A percentile compares a stretch with the other conserved stretches of the same genome.
These are phyloP conservation scores for Kappamyces sp. DNA, from an alignment of 192 early-diverging fungal species.

Conservation along the genomic window DNA sequence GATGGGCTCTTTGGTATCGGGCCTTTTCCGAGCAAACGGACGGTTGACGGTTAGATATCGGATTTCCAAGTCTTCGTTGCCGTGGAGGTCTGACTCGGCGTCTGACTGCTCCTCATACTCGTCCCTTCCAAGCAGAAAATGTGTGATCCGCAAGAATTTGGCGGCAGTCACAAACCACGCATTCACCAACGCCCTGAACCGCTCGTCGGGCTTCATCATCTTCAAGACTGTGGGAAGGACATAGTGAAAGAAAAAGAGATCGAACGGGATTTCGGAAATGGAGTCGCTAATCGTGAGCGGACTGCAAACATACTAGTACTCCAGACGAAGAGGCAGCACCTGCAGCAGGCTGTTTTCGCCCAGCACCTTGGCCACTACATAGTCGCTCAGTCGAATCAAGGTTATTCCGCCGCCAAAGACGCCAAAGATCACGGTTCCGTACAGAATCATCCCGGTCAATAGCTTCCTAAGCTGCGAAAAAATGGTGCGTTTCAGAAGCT, in stretches of 20 bases:
- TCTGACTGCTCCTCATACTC: constrained; percentile 70
- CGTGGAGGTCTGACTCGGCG: constrained; percentile 20
- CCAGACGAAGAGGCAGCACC: constrained; percentile 58
- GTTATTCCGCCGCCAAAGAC: constrained; percentile 63
- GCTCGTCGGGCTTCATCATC: constrained; percentile 55
- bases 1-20: not conserved
- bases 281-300: constrained; percentile 43
- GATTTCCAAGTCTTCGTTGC: constrained; percentile 30
- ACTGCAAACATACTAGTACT: constrained; percentile 52
- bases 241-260: constrained; percentile 69
- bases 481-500: constrained; percentile 79
- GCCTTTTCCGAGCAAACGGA: not conserved
- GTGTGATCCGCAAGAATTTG: constrained; percentile 60
- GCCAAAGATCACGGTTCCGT: constrained; percentile 66
- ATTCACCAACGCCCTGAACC: constrained; percentile 48
- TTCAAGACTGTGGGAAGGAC: constrained; percentile 61
- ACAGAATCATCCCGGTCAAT: constrained; percentile 74
- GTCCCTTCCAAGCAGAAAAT: constrained; percentile 76
- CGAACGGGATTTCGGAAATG: constrained; percentile 69
- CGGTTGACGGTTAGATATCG: constrained; percentile 8
- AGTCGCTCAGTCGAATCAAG: constrained; percentile 18
- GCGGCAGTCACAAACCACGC: constrained; percentile 73
- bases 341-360: constrained; percentile 19
- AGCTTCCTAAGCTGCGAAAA: constrained; percentile 78
- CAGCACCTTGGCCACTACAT: constrained; percentile 12